A percentile compares a stretch with the other conserved stretches of the same genome.
phyloP scores from a whole-genome alignment of 2,329 filamentous ascomycete genomes.

The Xylaria sp. region DNA sequence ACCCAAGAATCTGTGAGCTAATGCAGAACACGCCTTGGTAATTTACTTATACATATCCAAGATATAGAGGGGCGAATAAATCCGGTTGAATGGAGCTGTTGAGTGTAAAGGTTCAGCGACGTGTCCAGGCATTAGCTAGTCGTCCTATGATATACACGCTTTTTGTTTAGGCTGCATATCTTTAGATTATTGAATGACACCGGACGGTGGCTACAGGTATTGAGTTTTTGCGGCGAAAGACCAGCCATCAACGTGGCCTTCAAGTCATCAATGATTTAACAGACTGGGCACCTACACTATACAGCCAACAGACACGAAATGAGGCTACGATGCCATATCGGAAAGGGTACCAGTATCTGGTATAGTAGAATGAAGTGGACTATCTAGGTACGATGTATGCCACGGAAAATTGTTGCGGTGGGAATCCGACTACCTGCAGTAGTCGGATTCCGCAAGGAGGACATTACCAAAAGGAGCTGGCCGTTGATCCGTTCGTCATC shows the following conservation, averaged over 20 bases:
- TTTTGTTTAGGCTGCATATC: slow-evolving; percentile 6
- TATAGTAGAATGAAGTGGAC: no score
- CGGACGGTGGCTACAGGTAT: background rate
- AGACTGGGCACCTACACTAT: no score
- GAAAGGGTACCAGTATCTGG: no score
- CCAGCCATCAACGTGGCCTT: background rate
- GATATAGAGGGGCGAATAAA: background rate
- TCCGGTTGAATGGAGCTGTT: slow-evolving; percentile 1
- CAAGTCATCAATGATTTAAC: background rate
- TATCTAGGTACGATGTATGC: no score
- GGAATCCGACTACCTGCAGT: slow-evolving; percentile 13
- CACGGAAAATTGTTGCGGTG: background rate
- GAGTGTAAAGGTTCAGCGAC: background rate
- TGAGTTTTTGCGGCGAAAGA: background rate
- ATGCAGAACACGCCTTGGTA: background rate
- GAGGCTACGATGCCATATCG: no score
- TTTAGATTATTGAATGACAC: slow-evolving; percentile 5
- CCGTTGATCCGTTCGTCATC: background rate
- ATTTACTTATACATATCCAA: slow-evolving; percentile 4
- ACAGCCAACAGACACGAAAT: no score
- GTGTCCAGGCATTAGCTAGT: slow-evolving; percentile 5
- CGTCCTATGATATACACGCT: background rate
- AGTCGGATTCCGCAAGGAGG: slow-evolving; percentile 19
- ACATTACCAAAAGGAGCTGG: background rate
- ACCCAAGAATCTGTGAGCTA: background rate